Percentiles rank a stretch among this genome's conserved stretches.
Conservation (phyloP, 169 alveolate genomes). For the Ichthyophthirius multifiliis region DNA sequence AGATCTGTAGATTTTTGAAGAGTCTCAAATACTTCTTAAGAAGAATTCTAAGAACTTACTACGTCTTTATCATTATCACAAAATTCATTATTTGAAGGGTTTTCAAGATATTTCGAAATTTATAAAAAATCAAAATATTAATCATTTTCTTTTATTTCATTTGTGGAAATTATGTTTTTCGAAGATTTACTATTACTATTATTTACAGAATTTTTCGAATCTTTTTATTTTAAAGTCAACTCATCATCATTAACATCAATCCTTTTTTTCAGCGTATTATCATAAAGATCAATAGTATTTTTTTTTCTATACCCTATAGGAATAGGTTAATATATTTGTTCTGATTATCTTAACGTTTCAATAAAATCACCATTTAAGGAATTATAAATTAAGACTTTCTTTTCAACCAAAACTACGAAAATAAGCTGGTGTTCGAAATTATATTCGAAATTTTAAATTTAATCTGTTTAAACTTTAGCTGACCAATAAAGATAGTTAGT, state of each 20-base stretch:
- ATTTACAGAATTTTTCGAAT: neutral
- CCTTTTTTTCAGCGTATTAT: neutral
- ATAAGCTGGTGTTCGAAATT: neutral
- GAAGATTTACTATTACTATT: neutral
- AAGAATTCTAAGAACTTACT: too few relatives aligned
- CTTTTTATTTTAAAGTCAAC: neutral
- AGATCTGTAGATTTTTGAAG: too few relatives aligned
- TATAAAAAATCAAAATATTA: neutral
- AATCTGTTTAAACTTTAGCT: neutral
- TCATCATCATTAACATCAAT: neutral
- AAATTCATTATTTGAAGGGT: neutral
- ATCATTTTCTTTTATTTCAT: neutral
- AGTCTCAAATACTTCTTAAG: too few relatives aligned
- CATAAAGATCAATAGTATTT: neutral
- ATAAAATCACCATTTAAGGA: neutral
- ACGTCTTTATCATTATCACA: neutral
- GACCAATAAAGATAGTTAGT: neutral
- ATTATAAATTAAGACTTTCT: neutral
- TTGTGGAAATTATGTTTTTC: neutral
- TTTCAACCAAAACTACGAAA: neutral
- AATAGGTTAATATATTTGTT: neutral
- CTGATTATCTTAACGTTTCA: neutral
- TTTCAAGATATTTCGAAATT: neutral
- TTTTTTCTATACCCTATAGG: constrained; percentile 1
- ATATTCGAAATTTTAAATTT: neutral